phyloP scores from a whole-genome alignment of 2,329 filamentous ascomycete genomes.

The Diatrype stigma region DNA sequence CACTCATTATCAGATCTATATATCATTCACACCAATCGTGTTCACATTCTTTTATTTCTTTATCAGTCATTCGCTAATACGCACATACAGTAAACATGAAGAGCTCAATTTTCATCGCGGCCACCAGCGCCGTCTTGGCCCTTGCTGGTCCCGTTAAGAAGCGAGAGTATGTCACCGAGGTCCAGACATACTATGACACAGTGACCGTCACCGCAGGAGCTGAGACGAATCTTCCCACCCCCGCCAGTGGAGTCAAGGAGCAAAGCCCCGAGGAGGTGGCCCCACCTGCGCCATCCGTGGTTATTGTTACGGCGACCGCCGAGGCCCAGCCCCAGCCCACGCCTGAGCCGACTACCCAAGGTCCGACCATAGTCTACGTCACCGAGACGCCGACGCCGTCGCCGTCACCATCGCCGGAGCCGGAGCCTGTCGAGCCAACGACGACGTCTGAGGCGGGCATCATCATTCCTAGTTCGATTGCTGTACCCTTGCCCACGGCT shows the following conservation, averaged over 20 bases:
- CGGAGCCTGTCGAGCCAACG: constrained; percentile 6
- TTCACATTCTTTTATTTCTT: background rate
- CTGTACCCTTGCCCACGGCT: constrained; percentile 7
- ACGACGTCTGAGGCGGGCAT: constrained; percentile 3
- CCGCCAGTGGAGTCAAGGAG: constrained; percentile 11
- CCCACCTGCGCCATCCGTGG: constrained; percentile 1
- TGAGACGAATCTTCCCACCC: constrained; percentile 10
- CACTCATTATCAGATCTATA: constrained; percentile 4
- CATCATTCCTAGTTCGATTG: background rate
- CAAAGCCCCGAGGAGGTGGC: constrained; percentile 3
- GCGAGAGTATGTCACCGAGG: constrained; percentile 28
- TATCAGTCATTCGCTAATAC: constrained; percentile 4
- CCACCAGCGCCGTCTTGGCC: constrained; percentile 30
- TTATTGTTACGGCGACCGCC: background rate
- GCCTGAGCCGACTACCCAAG: constrained; percentile 7
- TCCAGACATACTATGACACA: constrained; percentile 26
- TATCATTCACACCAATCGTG: constrained; percentile 1
- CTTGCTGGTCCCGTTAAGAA: constrained; percentile 29
- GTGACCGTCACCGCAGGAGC: constrained; percentile 33
- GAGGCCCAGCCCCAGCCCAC: constrained; percentile 2
- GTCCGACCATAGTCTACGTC: constrained; percentile 4
- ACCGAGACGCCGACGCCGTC: constrained; percentile 2
- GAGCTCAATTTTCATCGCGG: constrained; percentile 32
- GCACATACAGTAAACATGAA: constrained; percentile 33
- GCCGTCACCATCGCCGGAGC: background rate